These are phyloP conservation scores for Auriscalpium orientale DNA, from an alignment of 768 basidiomycete species.

Conservation along the genomic window DNA sequence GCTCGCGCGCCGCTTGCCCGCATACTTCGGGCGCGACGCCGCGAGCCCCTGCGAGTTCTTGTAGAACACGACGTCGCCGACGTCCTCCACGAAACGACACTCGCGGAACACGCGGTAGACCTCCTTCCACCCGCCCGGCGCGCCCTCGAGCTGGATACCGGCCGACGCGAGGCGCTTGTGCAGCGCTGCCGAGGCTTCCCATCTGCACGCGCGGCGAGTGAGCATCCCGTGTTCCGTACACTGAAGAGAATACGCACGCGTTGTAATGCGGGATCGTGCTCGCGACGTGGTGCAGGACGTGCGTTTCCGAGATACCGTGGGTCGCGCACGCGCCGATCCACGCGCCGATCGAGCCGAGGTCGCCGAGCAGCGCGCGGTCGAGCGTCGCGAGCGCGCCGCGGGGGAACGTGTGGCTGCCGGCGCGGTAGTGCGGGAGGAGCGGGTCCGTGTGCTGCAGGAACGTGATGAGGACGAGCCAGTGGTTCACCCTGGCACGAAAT, in stretches of 20 bases:
- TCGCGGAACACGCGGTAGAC: slow-evolving; percentile 68
- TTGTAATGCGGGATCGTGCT: slow-evolving; percentile 96
- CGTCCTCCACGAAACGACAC: slow-evolving; percentile 95
- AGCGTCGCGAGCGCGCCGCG: slow-evolving; percentile 91
- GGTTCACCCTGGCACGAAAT: slow-evolving; percentile 53
- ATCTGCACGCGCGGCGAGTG: slow-evolving; percentile 32
- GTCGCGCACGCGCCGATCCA: slow-evolving; percentile 83
- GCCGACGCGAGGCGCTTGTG: slow-evolving; percentile 58
- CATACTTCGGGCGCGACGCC: slow-evolving; percentile 53
- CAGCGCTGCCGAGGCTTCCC: slow-evolving; percentile 86
- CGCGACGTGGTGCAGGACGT: slow-evolving; percentile 84
- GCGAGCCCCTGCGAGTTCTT: slow-evolving; percentile 82
- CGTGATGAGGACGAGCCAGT: slow-evolving; percentile 94
- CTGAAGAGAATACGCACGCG: slow-evolving; percentile 37
- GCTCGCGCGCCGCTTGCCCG: slow-evolving; percentile 43
- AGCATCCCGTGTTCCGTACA: neutral
- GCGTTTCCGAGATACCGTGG: slow-evolving; percentile 90
- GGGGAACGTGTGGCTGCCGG: slow-evolving; percentile 82
- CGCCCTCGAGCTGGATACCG: slow-evolving; percentile 58
- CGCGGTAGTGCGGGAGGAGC: slow-evolving; percentile 87
- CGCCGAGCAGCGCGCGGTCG: slow-evolving; percentile 75
- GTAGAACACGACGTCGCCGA: slow-evolving; percentile 86
- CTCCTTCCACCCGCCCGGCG: slow-evolving; percentile 72
- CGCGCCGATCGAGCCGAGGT: slow-evolving; percentile 68
- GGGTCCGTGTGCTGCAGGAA: slow-evolving; percentile 99